These are phyloP conservation scores for Ogataea pilisensis DNA, from an alignment of 805 yeast species.

Conservation along the genomic window DNA sequence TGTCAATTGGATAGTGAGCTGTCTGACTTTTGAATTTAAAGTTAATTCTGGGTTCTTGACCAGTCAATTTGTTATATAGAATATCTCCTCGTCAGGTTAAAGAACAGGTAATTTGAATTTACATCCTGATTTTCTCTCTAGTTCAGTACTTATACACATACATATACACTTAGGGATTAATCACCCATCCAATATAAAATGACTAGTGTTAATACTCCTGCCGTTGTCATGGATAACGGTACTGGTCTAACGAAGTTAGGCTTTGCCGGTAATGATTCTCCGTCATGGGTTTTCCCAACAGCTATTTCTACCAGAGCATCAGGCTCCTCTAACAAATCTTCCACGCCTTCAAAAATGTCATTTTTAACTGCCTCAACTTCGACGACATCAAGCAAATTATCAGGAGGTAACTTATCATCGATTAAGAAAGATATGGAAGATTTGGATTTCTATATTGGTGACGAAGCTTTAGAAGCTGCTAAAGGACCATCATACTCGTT, in stretches of 20 bases:
- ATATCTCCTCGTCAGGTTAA: not conserved
- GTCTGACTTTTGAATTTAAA: too few relatives aligned
- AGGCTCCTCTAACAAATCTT: constrained; percentile 36
- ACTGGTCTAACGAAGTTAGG: constrained; percentile 97
- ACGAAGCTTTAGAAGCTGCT: constrained; percentile 91
- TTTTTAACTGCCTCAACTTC: constrained; percentile 33
- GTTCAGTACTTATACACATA: not conserved
- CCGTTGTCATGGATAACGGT: constrained; percentile 97
- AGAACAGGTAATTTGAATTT: not conserved
- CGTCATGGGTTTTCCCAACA: constrained; percentile 95
- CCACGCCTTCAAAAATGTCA: constrained; percentile 45
- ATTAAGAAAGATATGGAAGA: constrained; percentile 89
- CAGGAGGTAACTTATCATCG: constrained; percentile 41
- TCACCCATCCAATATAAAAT: constrained; percentile 32
- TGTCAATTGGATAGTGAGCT: too few relatives aligned
- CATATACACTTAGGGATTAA: not conserved
- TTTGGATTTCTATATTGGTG: constrained; percentile 90
- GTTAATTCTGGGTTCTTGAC: too few relatives aligned
- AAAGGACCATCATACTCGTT: constrained; percentile 84
- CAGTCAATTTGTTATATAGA: too few relatives aligned
- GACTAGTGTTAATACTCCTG: constrained; percentile 70
- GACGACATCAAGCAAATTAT: constrained; percentile 17
- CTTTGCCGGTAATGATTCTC: constrained; percentile 97
- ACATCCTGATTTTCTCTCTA: not conserved
- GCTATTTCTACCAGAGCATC: constrained; percentile 80